These are phyloP conservation scores for Perilla frutescens DNA, from an alignment of 257 asterid genomes.

Conservation along the genomic window DNA sequence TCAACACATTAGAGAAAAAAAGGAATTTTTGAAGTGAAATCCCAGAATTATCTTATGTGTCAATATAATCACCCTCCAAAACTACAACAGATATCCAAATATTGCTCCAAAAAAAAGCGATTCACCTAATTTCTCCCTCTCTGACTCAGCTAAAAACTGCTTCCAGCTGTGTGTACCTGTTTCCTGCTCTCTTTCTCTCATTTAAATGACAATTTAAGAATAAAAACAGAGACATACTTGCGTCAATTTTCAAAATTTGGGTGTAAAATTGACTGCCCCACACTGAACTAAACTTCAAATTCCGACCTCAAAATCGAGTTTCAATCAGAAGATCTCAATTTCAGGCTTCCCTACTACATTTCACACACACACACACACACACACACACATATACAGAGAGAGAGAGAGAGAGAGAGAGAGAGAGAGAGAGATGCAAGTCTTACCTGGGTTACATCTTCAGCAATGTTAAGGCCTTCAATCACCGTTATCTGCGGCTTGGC, in stretches of 20 bases:
- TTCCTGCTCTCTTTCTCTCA: background rate
- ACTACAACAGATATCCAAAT: background rate
- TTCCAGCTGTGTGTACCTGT: background rate
- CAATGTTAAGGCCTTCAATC: conserved; percentile 77
- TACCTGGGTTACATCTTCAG: conserved; percentile 84
- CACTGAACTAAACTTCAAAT: background rate
- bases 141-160: background rate
- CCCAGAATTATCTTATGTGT: background rate
- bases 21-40: background rate
- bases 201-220: background rate
- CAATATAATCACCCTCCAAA: too few relatives aligned
- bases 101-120: too few relatives aligned
- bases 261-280: background rate
- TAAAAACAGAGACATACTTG: background rate
- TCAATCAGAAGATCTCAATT: background rate
- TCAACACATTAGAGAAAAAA: background rate
- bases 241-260: background rate
- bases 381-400: background rate
- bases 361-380: background rate
- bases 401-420: background rate
- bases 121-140: background rate
- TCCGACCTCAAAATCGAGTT: background rate
- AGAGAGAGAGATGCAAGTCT: conserved; percentile 12
- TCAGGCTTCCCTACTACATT: background rate
- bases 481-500: conserved; percentile 42